phyloP scores from a whole-genome alignment of 2,329 filamentous ascomycete species.

The Sporothrix brunneoviolacea region DNA sequence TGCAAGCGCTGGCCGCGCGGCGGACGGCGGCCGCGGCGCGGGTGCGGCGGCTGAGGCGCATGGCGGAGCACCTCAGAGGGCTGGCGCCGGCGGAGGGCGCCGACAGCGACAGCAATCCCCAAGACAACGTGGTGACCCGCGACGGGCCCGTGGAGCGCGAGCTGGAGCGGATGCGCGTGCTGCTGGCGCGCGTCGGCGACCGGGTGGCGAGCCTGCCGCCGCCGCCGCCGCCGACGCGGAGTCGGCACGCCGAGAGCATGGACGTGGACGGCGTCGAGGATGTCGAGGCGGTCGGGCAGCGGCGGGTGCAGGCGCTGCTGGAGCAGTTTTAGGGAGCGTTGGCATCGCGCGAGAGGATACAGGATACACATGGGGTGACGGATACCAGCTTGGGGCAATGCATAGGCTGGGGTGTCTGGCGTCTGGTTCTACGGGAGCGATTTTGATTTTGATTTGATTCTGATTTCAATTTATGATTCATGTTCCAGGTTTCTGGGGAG shows the following conservation, averaged over 20 bases:
- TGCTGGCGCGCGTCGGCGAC: constrained; percentile 54
- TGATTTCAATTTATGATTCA: no score
- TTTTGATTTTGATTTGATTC: no score
- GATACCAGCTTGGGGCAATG: no score
- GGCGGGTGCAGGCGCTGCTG: constrained; percentile 37
- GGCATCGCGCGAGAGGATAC: no score
- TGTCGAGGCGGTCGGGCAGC: constrained; percentile 33
- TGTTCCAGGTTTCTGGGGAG: no score
- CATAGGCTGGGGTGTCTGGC: no score
- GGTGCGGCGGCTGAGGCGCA: constrained; percentile 40
- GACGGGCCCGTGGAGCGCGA: constrained; percentile 60
- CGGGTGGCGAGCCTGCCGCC: constrained; percentile 36
- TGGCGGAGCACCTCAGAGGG: constrained; percentile 46
- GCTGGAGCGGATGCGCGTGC: constrained; percentile 57
- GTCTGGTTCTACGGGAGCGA: no score
- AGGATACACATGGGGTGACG: no score
- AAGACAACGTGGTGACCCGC: constrained; percentile 60
- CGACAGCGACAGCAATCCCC: constrained; percentile 33
- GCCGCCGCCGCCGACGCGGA: neutral
- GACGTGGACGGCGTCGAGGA: constrained; percentile 24
- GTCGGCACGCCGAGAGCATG: constrained; percentile 13
- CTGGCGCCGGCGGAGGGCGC: constrained; percentile 27
- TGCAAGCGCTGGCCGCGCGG: constrained; percentile 44
- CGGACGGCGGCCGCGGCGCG: constrained; percentile 30
- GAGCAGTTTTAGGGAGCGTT: constrained; percentile 19